phyloP scores from a whole-genome alignment of 768 basidiomycete species.

The Tubosaeta sp. region DNA sequence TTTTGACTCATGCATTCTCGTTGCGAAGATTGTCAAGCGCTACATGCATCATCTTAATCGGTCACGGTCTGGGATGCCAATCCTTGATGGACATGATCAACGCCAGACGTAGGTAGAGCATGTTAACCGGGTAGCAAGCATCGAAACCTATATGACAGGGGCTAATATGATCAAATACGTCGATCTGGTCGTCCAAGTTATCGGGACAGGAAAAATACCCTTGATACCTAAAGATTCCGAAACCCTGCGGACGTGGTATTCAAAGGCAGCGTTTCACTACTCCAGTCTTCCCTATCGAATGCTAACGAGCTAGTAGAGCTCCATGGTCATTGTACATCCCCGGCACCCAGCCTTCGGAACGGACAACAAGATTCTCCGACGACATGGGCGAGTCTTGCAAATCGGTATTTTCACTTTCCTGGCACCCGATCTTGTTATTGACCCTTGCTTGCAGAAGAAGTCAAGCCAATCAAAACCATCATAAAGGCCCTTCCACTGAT shows the following conservation, averaged over 20 bases:
- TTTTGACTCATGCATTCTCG: not conserved
- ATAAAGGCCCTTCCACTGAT: conserved; percentile 62
- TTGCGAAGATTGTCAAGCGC: conserved; percentile 62
- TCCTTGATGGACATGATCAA: conserved; percentile 72
- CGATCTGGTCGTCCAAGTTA: conserved; percentile 72
- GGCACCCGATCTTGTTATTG: not conserved
- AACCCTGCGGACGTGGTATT: conserved; percentile 68
- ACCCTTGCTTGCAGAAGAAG: conserved; percentile 45
- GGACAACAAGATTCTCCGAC: conserved; percentile 43
- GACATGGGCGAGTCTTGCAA: conserved; percentile 60
- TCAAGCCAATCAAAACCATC: conserved; percentile 73
- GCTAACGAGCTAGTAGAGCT: conserved; percentile 48
- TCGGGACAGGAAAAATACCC: conserved; percentile 60
- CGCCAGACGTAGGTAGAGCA: conserved; percentile 52
- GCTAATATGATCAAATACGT: conserved; percentile 57
- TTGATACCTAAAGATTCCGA: conserved; percentile 50
- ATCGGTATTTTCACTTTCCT: conserved; percentile 47
- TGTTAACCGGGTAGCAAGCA: not conserved
- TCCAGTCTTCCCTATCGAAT: not conserved
- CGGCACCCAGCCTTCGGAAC: conserved; percentile 48
- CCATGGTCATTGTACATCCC: conserved; percentile 64
- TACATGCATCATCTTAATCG: conserved; percentile 72
- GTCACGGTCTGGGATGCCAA: conserved; percentile 81
- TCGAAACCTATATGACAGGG: conserved; percentile 27
- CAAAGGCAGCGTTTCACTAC: conserved; percentile 42